Evolutionary conservation across 2,329 filamentous ascomycete species (phyloP).

Genomic region (Talaromyces sp.): DNA sequence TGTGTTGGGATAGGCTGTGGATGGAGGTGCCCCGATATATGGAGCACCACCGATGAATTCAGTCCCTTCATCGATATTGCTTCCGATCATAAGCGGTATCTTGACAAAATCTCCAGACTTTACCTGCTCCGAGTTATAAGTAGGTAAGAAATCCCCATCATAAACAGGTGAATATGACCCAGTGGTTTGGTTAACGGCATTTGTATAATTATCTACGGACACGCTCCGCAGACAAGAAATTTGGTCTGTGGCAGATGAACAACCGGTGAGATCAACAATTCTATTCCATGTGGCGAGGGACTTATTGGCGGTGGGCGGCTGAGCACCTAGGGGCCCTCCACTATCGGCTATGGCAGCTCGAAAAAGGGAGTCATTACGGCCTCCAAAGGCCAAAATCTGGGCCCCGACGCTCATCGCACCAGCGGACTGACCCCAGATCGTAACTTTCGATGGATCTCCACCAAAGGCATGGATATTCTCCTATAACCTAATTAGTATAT

Average conservation of each 20-base stretch:
- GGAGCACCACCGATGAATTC: slow-evolving; percentile 38
- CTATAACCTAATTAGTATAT: slow-evolving; percentile 29
- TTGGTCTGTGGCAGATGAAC: background rate
- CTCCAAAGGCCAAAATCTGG: slow-evolving; percentile 51
- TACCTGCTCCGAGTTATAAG: background rate
- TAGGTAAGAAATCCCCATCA: background rate
- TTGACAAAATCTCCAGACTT: slow-evolving; percentile 43
- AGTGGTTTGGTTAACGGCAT: background rate
- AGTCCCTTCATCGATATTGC: slow-evolving; percentile 62
- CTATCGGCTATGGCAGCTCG: slow-evolving; percentile 48
- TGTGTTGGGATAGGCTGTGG: slow-evolving; percentile 46
- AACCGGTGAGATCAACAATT: background rate
- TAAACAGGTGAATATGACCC: background rate
- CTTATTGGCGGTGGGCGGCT: slow-evolving; percentile 39
- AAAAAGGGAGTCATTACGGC: slow-evolving; percentile 51
- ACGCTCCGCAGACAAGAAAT: background rate
- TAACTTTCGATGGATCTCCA: slow-evolving; percentile 18
- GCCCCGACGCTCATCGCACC: slow-evolving; percentile 47
- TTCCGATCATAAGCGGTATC: slow-evolving; percentile 59
- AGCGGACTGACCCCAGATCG: slow-evolving; percentile 54
- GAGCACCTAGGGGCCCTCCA: slow-evolving; percentile 43
- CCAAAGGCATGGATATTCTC: slow-evolving; percentile 10
- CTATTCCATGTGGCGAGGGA: background rate
- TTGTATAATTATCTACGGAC: background rate
- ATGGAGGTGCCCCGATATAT: slow-evolving; percentile 47